Evolutionary conservation across 1,284 basidiomycete species (phyloP).

Genomic region (Cystobasidiaceae sp.): DNA sequence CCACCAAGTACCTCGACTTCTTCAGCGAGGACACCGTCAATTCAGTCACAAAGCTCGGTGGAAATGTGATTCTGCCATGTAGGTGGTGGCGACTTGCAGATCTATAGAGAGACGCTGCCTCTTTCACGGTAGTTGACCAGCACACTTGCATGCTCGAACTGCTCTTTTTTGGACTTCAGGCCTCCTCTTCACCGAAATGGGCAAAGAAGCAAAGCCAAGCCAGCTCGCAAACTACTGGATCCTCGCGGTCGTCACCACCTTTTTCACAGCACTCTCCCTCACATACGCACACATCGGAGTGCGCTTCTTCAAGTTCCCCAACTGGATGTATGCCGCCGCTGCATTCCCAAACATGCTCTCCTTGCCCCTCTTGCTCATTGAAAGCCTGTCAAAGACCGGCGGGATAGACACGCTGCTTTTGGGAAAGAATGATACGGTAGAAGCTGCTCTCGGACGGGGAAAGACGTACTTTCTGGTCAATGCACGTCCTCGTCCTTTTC

Average conservation of each 20-base stretch:
- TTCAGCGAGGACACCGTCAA: conserved; percentile 37
- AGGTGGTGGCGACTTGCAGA: background rate
- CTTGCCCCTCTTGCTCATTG: conserved; percentile 45
- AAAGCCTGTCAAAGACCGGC: conserved; percentile 43
- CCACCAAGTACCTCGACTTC: conserved; percentile 38
- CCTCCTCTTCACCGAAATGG: conserved; percentile 47
- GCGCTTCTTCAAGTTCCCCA: conserved; percentile 39
- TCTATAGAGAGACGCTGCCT: no score
- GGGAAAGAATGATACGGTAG: conserved; percentile 35
- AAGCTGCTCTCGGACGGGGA: conserved; percentile 40
- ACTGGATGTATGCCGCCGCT: conserved; percentile 17
- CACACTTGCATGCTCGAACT: background rate
- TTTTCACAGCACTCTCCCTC: conserved; percentile 44
- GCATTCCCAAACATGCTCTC: conserved; percentile 38
- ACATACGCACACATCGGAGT: conserved; percentile 40
- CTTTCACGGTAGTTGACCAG: background rate
- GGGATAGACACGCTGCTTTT: conserved; percentile 42
- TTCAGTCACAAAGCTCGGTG: conserved; percentile 44
- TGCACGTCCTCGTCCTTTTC: conserved; percentile 36
- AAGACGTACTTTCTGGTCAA: conserved; percentile 46
- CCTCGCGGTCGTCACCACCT: conserved; percentile 43
- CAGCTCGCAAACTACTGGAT: conserved; percentile 45
- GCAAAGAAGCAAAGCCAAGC: conserved; percentile 43
- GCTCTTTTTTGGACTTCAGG: conserved; percentile 25
- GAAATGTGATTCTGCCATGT: conserved; percentile 43